Base-by-base conservation (phyloP, 2,329 filamentous ascomycete genomes). In the Esteya vermicola region DNA sequence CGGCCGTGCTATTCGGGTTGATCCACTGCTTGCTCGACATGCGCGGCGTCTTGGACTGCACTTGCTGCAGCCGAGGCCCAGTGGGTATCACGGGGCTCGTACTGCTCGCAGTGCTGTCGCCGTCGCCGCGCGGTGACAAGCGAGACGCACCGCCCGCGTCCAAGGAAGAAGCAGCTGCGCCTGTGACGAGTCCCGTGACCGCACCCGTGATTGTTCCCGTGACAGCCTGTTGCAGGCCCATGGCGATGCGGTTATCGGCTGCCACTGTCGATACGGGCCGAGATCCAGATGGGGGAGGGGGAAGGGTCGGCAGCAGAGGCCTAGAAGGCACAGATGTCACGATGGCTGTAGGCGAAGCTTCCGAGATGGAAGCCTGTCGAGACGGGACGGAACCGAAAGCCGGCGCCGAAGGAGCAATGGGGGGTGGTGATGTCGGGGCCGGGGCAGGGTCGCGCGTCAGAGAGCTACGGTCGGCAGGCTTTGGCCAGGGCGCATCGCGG, bases 11-110 rank as follows among this genome's bases (percentile, higher is more conserved):
- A 22, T 62, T 65, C 4, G 70, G 67, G 38, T 73, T 73, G 42
- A 72, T 68, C 72, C 72, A 76, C 52, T 75, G 71, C 48, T 72
- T 74, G 51, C 70, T 74, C 1, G 68, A 70, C 14, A 67, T 63
- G 7, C 69, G 64, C 43, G 60, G 45, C 2, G 43, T 44, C 22
- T 50, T 48, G 10, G 46, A 41, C 4, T 40, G 60, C 36, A 61
- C 59, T 42, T 64, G 67, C 43, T 72, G 69, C 14, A 65, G 64
- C 27, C 71, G 65, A 26, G 70, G 70, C 9, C 70, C 71, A 3
- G 68, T 60, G 4, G 70, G 70, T 36, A 75, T 70, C 7, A 63
- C 54, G 9, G 64, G 61, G 41, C 61, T 64, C 19, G 65, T 7
- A 8, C 22, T 18, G 20, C 13, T 20, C 9, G 7, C 12, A 14